These are phyloP conservation scores for Iris macrosiphon DNA, from an alignment of 106 monocot genomes.

Conservation along the genomic window DNA sequence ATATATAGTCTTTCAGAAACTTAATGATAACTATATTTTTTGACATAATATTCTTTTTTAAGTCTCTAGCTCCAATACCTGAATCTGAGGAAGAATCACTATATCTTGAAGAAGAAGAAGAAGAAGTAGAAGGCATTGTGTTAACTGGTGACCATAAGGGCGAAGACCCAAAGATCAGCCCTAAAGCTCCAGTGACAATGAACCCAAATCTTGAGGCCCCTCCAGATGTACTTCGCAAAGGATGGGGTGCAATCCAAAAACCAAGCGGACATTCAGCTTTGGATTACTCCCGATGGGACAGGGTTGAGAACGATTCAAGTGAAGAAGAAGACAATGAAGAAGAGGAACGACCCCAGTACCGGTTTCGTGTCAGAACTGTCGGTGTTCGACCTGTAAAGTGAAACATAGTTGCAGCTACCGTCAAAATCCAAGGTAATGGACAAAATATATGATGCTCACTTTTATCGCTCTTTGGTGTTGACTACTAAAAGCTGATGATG, in stretches of 20 bases:
- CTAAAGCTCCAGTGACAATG: slow-evolving; percentile 2
- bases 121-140: slow-evolving; percentile 8
- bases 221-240: slow-evolving; percentile 17
- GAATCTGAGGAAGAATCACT: slow-evolving; percentile 74
- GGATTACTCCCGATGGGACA: slow-evolving; percentile 95
- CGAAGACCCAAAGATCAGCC: slow-evolving; percentile 2
- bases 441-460: no score
- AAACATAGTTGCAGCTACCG: no score
- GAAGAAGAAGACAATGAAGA: slow-evolving; percentile 77
- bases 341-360: slow-evolving; percentile 53
- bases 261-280: slow-evolving; percentile 85
- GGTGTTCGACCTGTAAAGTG: slow-evolving; percentile 79
- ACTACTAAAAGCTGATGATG: no score
- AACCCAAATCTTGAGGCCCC: slow-evolving; percentile 8
- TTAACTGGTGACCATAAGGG: neutral
- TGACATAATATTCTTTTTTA: no score
- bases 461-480: no score
- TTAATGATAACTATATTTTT: no score
- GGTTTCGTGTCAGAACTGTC: slow-evolving; percentile 75
- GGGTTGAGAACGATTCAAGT: slow-evolving; percentile 76
- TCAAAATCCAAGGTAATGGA: no score
- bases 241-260: slow-evolving; percentile 72
- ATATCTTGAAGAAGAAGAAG: slow-evolving; percentile 36
- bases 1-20: no score
- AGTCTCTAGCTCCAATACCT: slow-evolving; percentile 87